Evolutionary conservation across 176 grass and related monocot species (phyloP), one percentile per base, ranked within the genome.

Genomic region (Triticum monococcum): DNA sequence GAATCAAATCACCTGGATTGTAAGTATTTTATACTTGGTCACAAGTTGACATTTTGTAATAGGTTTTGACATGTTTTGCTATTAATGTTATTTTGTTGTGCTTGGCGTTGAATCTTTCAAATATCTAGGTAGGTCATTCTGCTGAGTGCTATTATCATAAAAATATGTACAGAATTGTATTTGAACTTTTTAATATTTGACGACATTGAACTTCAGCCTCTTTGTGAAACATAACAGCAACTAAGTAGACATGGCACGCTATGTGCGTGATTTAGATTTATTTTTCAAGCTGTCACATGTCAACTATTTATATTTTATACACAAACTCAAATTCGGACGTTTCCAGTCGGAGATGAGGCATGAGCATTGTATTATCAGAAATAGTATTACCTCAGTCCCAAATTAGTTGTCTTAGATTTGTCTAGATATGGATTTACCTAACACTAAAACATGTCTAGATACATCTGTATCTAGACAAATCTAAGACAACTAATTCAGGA

Each of bases 1-100:
- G 89, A 88, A 68, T 56, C 94, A 72, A 9, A 24, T 98, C 63
- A 88, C 93, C 83, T 98, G 92, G 92, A 98, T 98, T 88, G 97
- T 98, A 92, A 80, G 92, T 92, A 69, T 81, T 71, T 75, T 83
- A 45, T 83, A 45, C 64, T 43, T 74, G n/a, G 46, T 45, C n/a
- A 43, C 69, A 67, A 33, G 22, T 72, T 72, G 32, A 54, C 6
- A 67, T 79, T 22, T 79, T 86, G 20, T 7, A 65, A 24, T 37
- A 30, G 2, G 38, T 77, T 38, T 81, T 64, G 12, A 12, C 64
- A 13, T 64, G 74, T 90, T 61, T 79, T 26, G 13, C 11, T 22
- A 65, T 46, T n/a, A 20, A 74, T 79, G 14, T 81, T 77, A 28
- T 79, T 67, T 90, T 67, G 20, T 83, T 68, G n/a, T 57, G 7